Base-by-base conservation (phyloP, 2,329 filamentous ascomycete genomes). In the Dothideomycetes sp. region DNA sequence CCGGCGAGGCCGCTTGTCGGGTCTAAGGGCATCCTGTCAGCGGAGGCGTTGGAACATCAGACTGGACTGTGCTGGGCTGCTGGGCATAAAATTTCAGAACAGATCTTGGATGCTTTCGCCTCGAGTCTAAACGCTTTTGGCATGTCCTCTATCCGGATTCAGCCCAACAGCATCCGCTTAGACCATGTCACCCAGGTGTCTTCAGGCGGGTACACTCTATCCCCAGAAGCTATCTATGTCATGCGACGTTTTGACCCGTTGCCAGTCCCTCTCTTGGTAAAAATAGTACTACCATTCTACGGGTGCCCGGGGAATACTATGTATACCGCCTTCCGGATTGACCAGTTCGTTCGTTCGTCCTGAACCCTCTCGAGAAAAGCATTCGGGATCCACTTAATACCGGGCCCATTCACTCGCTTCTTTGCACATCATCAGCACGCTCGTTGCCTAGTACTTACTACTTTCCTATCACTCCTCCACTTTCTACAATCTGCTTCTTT, bases 311-410 rank as follows among this genome's bases (percentile, higher is more conserved):
- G 20, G 37, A 40, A 40, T 29, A 33, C 37, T 40, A 40, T 40
- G 37, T 40, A 40, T 40, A 40, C 37, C 37, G 37, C 37, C 37
- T 40, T 40, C 33, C 37, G 28, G 24, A 28, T 40, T 33, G 37
- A 40, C 29, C 28, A 40, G 29, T 32, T 25, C 20, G 29, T 40
- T 29, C 22, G 29, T 32, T 25, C 20, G 29, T 40, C 37, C 22
- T 33, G 29, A 40, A 40, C 28, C 28, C 30, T 40, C 23, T 15
- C n/a, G 20, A 40, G 37, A 40, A 40, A 33, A 33, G 28, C 37
- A 40, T 32, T 40, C 29, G 29, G 29, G 37, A 29, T 40, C 37
- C 37, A 40, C 37, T 40, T 40, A 40, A 33, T 39, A 40, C 37
- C 37, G 37, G 37, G 29, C 22, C 37, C 37, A 33, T 33, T 40